These are phyloP conservation scores for Wakefieldia striispora DNA, from an alignment of 768 basidiomycete genomes.

Conservation along the genomic window DNA sequence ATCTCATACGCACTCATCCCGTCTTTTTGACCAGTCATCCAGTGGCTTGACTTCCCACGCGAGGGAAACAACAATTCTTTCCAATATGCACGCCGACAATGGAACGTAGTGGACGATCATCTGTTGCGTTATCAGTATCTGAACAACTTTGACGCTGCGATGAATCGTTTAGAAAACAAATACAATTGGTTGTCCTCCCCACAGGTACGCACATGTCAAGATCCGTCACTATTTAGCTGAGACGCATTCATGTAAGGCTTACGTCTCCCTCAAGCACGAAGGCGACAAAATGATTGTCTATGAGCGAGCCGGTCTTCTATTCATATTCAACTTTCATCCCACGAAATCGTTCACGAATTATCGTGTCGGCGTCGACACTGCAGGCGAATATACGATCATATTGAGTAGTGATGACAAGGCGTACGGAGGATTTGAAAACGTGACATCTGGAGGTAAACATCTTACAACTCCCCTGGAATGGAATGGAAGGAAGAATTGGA, in stretches of 20 bases:
- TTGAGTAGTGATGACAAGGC: slow-evolving; percentile 82
- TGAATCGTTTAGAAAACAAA: slow-evolving; percentile 83
- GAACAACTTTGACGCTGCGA: slow-evolving; percentile 88
- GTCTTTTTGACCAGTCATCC: not conserved
- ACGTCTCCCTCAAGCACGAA: slow-evolving; percentile 93
- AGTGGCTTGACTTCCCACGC: slow-evolving; percentile 99
- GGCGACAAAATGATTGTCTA: slow-evolving; percentile 89
- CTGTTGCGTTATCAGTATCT: slow-evolving; percentile 91
- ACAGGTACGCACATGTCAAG: slow-evolving; percentile 49
- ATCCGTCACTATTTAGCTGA: slow-evolving; percentile 5
- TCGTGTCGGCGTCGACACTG: slow-evolving; percentile 81
- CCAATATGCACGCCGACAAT: slow-evolving; percentile 95
- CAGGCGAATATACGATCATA: slow-evolving; percentile 82
- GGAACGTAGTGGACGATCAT: slow-evolving; percentile 88
- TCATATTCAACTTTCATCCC: slow-evolving; percentile 97
- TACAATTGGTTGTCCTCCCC: slow-evolving; percentile 83
- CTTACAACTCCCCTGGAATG: slow-evolving; percentile 85
- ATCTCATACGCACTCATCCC: not conserved
- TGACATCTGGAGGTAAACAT: slow-evolving; percentile 59
- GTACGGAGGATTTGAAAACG: slow-evolving; percentile 90
- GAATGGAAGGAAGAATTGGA: slow-evolving; percentile 89
- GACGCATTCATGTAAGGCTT: slow-evolving; percentile 50
- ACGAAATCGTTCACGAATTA: slow-evolving; percentile 91
- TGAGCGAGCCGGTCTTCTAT: slow-evolving; percentile 90
- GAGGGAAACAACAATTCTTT: slow-evolving; percentile 95